Base-by-base conservation (phyloP, 2,329 filamentous ascomycete genomes). In the Cytospora schulzeri region DNA sequence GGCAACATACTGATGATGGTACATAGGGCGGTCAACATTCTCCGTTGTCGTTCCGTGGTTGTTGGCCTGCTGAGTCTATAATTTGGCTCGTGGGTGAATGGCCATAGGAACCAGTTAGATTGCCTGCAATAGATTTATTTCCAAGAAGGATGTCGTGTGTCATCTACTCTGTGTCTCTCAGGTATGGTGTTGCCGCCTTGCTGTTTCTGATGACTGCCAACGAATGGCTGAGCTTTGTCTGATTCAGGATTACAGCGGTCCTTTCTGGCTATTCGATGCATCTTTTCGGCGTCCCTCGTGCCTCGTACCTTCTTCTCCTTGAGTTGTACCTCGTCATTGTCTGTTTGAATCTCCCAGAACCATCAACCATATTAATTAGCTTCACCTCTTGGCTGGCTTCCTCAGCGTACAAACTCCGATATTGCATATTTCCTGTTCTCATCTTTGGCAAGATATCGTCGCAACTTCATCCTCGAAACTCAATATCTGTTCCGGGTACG, bases 1-100 rank as follows among this genome's bases (percentile, higher is more conserved):
- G 31, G 64, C 62, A 60, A 66, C 57, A 61, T 65, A 63, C 62
- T 66, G 65, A 66, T 66, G 58, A 66, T 64, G 62, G 62, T 65
- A 66, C 62, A 62, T 65, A 66, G 65, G 65, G 54, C 62, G 50
- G 50, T 55, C 58, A 55, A 58, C 54, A 28, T 48, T 31, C 51
- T 24, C 28, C 50, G 48, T 50, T 55, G 26, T 29, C 33, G 28
- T 35, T 60, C 45, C 53, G 57, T 59, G 41, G 52, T 55, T 50
- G 15, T 28, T 56, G 35, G 52, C 38, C 51, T 29, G 29, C 29
- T 41, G 57, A 59, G 52, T 15, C 41, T 8, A 35, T 38, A 14
- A n/a, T 48, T 11, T 48, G 45, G 35, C 54, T 64, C 45, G 29
- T 33, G 45, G 41, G 41, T 41, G 57, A 58, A 48, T 62, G 57